Evolutionary conservation across 805 yeast species (phyloP), one percentile per base, ranked within the genome.

Genomic region (Starmerella riodocensis): DNA sequence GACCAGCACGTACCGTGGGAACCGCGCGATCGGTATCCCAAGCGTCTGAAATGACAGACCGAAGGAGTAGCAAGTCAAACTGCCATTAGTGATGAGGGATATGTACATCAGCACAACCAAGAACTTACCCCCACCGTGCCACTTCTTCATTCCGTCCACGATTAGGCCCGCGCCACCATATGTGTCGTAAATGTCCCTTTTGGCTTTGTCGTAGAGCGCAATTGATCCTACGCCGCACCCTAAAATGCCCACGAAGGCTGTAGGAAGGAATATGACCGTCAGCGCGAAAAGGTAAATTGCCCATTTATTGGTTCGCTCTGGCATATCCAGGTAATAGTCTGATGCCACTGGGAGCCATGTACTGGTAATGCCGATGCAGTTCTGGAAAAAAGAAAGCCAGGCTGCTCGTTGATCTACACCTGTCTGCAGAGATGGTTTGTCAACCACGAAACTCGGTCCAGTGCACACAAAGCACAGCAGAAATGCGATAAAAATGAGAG

Each of bases 301-400:
- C 39, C 56, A 44, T 39, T 72, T 71, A 2, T 79, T 67, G 1
- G 82, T 71, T 29, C 67, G 64, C 51, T 79, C 88, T 1, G 94
- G 94, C 50, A 83, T 74, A 36, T 82, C 64, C 35, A 84, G 72
- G 57, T 81, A 81, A 57, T 84, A 84, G 59, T 84, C 95, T 0
- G 86, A 68, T 0, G 94, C 82, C 44, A 81, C 71, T 2, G 86
- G 77, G 32, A 93, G 86, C 94, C 94, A 84, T 1, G 94, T 81
- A 3, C 83, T 71, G 3, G 94, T 82, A 34, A 78, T 75, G 22
- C 93, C 75, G 53, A 80, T 81, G 32, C 76, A 67, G 40, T 82
- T 64, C 1, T 84, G 70, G 51, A 83, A 80, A 57, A 74, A 80
- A 12, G 82, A 71, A 22, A 83, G 57, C 68, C 79, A 71, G 52